Evolutionary conservation across 2,329 filamentous ascomycete genomes (phyloP).

Genomic region (Zelopaecilomyces penicillatus): DNA sequence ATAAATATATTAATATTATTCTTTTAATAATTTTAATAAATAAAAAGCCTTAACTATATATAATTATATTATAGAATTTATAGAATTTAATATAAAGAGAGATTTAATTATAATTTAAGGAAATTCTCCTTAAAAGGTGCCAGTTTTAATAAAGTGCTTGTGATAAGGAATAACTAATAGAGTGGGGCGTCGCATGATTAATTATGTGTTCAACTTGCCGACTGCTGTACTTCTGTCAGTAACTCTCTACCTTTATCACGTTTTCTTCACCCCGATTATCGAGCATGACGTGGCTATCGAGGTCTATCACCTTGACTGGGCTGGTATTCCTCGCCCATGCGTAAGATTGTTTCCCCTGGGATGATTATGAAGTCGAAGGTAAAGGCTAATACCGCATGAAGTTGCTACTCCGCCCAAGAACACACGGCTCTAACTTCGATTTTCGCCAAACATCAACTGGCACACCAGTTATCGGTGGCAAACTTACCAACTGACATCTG

Average conservation of each 20-base stretch:
- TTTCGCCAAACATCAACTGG: conserved; percentile 34
- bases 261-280: neutral
- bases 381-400: too few relatives aligned
- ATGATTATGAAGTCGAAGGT: too few relatives aligned
- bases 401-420: conserved; percentile 94
- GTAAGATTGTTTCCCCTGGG: too few relatives aligned
- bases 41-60: neutral
- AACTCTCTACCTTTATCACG: too few relatives aligned
- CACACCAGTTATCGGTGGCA: conserved; percentile 31
- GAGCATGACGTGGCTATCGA: conserved; percentile 1
- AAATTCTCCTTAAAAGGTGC: neutral
- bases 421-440: conserved; percentile 66
- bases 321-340: neutral
- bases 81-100: neutral
- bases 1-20: neutral
- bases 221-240: neutral
- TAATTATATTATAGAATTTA: neutral
- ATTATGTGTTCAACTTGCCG: neutral
- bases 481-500: conserved; percentile 77
- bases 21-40: neutral
- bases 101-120: neutral
- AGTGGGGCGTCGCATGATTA: neutral
- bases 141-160: neutral
- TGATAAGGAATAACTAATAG: neutral
- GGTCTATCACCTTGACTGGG: conserved; percentile 1